Percentiles rank a stretch among this genome's conserved stretches.
phyloP scores from a whole-genome alignment of 1,284 basidiomycete genomes.

The Lentinus polychrous region DNA sequence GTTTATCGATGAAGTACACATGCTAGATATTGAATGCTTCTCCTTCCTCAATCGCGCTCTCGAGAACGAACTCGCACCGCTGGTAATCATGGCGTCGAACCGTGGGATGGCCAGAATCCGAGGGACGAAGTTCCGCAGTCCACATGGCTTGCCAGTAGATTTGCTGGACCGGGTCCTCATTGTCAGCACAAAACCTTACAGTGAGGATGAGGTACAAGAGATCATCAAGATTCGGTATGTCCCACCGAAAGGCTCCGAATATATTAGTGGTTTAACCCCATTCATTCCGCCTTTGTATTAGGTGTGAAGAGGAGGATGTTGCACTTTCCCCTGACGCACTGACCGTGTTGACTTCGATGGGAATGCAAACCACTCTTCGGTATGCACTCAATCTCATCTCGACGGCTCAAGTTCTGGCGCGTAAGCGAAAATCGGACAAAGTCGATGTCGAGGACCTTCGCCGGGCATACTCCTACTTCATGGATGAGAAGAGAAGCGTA shows the following conservation, averaged over 20 bases:
- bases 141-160: constrained; percentile 94
- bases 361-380: constrained; percentile 78
- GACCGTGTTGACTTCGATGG: constrained; percentile 80
- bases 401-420: constrained; percentile 78
- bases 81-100: constrained; percentile 99
- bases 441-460: constrained; percentile 84
- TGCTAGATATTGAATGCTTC: constrained; percentile 99
- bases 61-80: constrained; percentile 87
- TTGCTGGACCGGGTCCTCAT: constrained; percentile 93
- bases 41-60: constrained; percentile 96
- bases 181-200: constrained; percentile 90
- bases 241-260: not conserved
- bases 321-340: constrained; percentile 72
- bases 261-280: not conserved
- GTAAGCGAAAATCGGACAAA: constrained; percentile 68
- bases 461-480: constrained; percentile 84
- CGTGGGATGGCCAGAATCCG: constrained; percentile 92
- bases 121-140: constrained; percentile 90
- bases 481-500: constrained; percentile 93
- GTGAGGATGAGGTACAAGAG: constrained; percentile 78
- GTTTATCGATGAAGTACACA: constrained; percentile 96
- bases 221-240: constrained; percentile 89
- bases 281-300: constrained; percentile 22
- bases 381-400: constrained; percentile 93
- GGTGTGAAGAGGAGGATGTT: constrained; percentile 95